A percentile compares a stretch with the other conserved stretches of the same genome.
Evolutionary conservation across 2,329 filamentous ascomycete species (phyloP).

Genomic region (Thelonectria rubi): DNA sequence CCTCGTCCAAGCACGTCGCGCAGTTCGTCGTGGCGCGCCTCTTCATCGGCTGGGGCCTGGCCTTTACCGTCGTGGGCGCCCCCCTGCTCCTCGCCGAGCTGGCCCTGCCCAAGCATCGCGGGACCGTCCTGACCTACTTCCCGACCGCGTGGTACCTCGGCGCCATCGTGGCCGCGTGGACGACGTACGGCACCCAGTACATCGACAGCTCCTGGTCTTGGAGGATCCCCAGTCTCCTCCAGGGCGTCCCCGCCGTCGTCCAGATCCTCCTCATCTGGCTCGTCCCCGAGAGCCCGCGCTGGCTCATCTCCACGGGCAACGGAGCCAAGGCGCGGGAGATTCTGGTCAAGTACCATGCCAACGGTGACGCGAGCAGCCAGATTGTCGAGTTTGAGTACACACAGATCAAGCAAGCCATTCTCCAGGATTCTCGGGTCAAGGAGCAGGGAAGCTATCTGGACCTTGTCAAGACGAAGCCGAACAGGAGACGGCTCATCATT

Average conservation of each 20-base stretch:
- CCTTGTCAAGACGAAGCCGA: background rate
- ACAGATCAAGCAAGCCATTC: slow-evolving; percentile 58
- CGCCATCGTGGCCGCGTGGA: slow-evolving; percentile 3
- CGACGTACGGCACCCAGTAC: slow-evolving; percentile 7
- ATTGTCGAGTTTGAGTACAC: slow-evolving; percentile 61
- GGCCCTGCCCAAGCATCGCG: slow-evolving; percentile 1
- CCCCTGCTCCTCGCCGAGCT: slow-evolving; percentile 9
- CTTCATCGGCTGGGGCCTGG: background rate
- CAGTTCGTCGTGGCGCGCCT: slow-evolving; percentile 6
- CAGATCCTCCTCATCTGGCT: slow-evolving; percentile 6
- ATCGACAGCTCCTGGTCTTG: slow-evolving; percentile 1
- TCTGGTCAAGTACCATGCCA: slow-evolving; percentile 62
- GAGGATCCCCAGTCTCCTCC: slow-evolving; percentile 5
- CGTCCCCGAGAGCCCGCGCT: slow-evolving; percentile 5
- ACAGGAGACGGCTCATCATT: slow-evolving; percentile 35
- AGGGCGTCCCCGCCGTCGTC: background rate
- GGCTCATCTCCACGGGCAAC: background rate
- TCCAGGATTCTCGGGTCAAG: slow-evolving; percentile 8
- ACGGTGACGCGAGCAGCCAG: slow-evolving; percentile 57
- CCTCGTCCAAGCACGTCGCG: background rate
- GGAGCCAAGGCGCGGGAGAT: slow-evolving; percentile 45
- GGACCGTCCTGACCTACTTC: background rate
- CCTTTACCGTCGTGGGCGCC: background rate
- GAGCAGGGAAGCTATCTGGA: background rate
- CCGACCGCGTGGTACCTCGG: slow-evolving; percentile 4